Evolutionary conservation across 306 rosid species (phyloP).

Genomic region (Quercus engelmannii): DNA sequence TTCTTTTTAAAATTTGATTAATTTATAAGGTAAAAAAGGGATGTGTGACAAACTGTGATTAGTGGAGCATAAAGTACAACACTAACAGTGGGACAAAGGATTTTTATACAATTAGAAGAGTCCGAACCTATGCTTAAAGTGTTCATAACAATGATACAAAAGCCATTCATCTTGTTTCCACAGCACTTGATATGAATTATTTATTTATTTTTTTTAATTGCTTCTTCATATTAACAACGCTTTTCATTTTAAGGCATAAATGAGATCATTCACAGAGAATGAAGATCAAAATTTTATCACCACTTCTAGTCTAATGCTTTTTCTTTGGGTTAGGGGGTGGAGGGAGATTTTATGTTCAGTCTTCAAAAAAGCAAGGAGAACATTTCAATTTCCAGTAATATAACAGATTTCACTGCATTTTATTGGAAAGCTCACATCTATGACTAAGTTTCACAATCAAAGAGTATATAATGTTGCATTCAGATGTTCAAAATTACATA

Average conservation of each 20-base stretch:
- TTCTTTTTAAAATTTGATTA: too few species aligned
- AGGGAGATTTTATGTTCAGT: not conserved
- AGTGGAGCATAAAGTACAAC: too few species aligned
- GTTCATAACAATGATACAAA: not conserved
- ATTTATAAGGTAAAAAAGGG: too few species aligned
- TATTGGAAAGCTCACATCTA: not conserved
- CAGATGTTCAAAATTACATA: not conserved
- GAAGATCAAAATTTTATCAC: not conserved
- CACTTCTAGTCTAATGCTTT: not conserved
- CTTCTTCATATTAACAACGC: not conserved
- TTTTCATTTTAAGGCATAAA: not conserved
- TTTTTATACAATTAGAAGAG: too few species aligned
- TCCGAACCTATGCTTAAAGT: not conserved
- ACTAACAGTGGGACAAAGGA: too few species aligned
- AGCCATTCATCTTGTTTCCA: not conserved
- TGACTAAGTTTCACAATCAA: not conserved
- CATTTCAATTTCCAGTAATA: not conserved
- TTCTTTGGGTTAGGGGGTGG: not conserved
- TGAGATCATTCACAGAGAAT: not conserved
- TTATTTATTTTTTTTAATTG: not conserved
- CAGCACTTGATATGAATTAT: not conserved
- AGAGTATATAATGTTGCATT: not conserved
- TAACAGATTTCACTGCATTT: not conserved
- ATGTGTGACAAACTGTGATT: too few species aligned
- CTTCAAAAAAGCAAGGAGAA: not conserved